Conservation (phyloP, 1,284 basidiomycete genomes). For the Ceratorhiza oryzae-sativae region DNA sequence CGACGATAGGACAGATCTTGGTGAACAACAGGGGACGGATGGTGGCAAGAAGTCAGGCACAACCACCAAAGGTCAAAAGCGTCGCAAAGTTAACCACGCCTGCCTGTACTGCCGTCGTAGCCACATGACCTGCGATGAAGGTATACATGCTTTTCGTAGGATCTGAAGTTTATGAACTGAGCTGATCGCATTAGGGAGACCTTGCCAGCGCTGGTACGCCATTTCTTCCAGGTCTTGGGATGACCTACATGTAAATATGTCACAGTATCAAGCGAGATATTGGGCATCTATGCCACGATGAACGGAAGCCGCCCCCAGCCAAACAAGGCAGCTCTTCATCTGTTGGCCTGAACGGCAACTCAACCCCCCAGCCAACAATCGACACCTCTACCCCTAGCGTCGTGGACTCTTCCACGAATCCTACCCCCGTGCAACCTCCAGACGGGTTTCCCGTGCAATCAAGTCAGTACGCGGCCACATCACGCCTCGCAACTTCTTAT, state of each 20-base stretch:
- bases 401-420: constrained; percentile 28
- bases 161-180: background rate
- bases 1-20: constrained; percentile 6
- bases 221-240: background rate
- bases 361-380: constrained; percentile 25
- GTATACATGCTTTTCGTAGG: constrained; percentile 45
- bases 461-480: constrained; percentile 18
- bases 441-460: constrained; percentile 17
- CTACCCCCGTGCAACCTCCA: constrained; percentile 23
- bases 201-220: constrained; percentile 87
- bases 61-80: constrained; percentile 53
- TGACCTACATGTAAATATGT: background rate
- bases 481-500: constrained; percentile 38
- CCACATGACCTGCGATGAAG: constrained; percentile 91
- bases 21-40: constrained; percentile 12
- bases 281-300: constrained; percentile 88
- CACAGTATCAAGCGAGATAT: constrained; percentile 89
- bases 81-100: constrained; percentile 86
- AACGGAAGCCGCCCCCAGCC: constrained; percentile 64
- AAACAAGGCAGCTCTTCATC: constrained; percentile 47
- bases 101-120: constrained; percentile 93
- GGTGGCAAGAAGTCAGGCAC: constrained; percentile 29
- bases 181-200: constrained; percentile 55
- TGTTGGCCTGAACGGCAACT: constrained; percentile 40
- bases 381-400: constrained; percentile 31